Evolutionary conservation across 257 asterid species (phyloP), one percentile per base, ranked within the genome.

Genomic region (Fraxinus quadrangulata): DNA sequence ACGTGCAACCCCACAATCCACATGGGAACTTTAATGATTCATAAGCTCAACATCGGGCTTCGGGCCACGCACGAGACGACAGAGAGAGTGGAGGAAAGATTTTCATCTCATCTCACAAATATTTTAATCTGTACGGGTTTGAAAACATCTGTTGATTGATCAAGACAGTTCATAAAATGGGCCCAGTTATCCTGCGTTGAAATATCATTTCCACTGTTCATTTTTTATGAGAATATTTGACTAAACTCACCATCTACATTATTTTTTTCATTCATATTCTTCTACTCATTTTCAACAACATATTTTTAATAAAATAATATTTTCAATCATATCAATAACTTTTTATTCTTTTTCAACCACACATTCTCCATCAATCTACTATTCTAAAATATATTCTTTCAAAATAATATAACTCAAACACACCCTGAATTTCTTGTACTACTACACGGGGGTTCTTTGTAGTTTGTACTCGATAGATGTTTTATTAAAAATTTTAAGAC

Each of bases 1-100:
- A 89, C 83, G 85, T 86, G 89, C 86, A 87, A 86, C 90, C 93
- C 96, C 92, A 88, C 89, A 88, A 63, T 67, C 88, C 90, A 86
- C 94, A 87, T 84, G 90, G 84, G 78, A 56, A 79, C 86, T 83
- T 87, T 86, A 87, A 88, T 37, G 11, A 37, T 37, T 89, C 83
- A 86, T 80, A 81, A 12, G 14, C 49, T 8, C 70, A 24, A 24
- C 87, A 42, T 63, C 65, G 65, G 65, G 65, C 65, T 54, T 54
- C 65, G 65, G 65, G 65, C 65, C 84, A 49, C 85, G 85, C 87
- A 83, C 84, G 86, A 72, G 17, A 56, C 26, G 13, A 21, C 67
- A 56, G 30, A n/a, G 28, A 56, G 26, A 7, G 79, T 78, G 73
- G 49, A 17, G 33, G 75, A 47, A 73, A 65, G 71, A 81, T 81